phyloP scores from a whole-genome alignment of 2,329 filamentous ascomycete species.

The Byssothecium circinans region DNA sequence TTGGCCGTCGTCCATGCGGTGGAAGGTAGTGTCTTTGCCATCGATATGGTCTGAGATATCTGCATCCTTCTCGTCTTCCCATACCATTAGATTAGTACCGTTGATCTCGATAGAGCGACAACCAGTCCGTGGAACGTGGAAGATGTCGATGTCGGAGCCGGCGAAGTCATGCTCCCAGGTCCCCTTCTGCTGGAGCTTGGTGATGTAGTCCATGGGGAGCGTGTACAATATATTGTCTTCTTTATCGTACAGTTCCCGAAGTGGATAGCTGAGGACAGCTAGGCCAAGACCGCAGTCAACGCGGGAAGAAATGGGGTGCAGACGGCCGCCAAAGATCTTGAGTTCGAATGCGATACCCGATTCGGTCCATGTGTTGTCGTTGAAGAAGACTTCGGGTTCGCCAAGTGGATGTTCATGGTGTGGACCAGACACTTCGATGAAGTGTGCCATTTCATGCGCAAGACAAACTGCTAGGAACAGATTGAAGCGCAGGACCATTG shows the following conservation, averaged over 20 bases:
- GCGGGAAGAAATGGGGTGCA: conserved; percentile 42
- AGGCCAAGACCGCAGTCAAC: conserved; percentile 45
- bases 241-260: conserved; percentile 41
- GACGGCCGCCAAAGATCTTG: conserved; percentile 43
- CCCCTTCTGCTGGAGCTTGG: conserved; percentile 41
- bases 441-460: conserved; percentile 45
- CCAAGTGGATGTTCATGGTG: conserved; percentile 40
- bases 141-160: conserved; percentile 22
- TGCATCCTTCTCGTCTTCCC: conserved; percentile 44
- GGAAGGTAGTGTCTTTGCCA: conserved; percentile 38
- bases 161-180: conserved; percentile 42
- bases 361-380: conserved; percentile 45
- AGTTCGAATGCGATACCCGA: conserved; percentile 44
- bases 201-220: conserved; percentile 44
- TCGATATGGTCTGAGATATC: conserved; percentile 44
- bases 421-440: conserved; percentile 43
- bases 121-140: conserved; percentile 44
- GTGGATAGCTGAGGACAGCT: conserved; percentile 39
- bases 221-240: conserved; percentile 44
- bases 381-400: conserved; percentile 43
- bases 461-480: conserved; percentile 44
- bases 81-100: conserved; percentile 44
- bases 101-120: conserved; percentile 41
- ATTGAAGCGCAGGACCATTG: conserved; percentile 46
- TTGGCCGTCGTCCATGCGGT: conserved; percentile 42